Evolutionary conservation across 73 alveolate species (phyloP), one percentile per base, ranked within the genome.

Genomic region (Paramecium pentaurelia): DNA sequence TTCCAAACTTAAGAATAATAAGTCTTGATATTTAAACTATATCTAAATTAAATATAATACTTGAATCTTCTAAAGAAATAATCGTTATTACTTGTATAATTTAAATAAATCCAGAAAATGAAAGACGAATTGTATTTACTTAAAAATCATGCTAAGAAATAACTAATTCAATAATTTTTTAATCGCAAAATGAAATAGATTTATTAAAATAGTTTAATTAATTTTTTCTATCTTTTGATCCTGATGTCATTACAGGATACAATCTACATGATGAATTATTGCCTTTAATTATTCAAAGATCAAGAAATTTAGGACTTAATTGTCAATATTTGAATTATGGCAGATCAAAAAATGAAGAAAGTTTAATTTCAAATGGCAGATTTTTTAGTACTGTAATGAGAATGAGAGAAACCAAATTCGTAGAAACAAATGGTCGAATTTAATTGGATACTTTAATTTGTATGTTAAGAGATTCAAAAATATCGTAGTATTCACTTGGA

Each of bases 381-480:
- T 54, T 54, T 34, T 54, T 54, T 54, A 54, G 70, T 54, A 18
- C 70, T 16, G 70, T 54, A 0, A 54, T 54, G 70, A 54, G 70
- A 54, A 7, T 54, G 22, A 54, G 70, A 54, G 70, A 54, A 54
- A 97, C 97, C 37, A 98, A 97, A 84, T 99, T 97, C 73, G 95
- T 98, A 84, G 93, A 95, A 58, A 94, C 96, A 70, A 99, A 97
- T 80, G 99, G 99, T 54, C 95, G 99, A 95, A 96, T 98, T 86
- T 93, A 95, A 77, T 95, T 99, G 71, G 99, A 99, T 94, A 98
- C 98, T 99, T 92, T 96, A 32, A 93, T 98, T 54, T 97, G 95
- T 87, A 95, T 99, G 91, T 97, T 97, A 60, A 97, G 99, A 95
- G 99, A 99, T 92, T 97, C 97, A 51, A 99, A 99, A 92, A 94